Conservation (phyloP, 192 early-diverging fungal genomes). For the Coemansia interrupta region DNA sequence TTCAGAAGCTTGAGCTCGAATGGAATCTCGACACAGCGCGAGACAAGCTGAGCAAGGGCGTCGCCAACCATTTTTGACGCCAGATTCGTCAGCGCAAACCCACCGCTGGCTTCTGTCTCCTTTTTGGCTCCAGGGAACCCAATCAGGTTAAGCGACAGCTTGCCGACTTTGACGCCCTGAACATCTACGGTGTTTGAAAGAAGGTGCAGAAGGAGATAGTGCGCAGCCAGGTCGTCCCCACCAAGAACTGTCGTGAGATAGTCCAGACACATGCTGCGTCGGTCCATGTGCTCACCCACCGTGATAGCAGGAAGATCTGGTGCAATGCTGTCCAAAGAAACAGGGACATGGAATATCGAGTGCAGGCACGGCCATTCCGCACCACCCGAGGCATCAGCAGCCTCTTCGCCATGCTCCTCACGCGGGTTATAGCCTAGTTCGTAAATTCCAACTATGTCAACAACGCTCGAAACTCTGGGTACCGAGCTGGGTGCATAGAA, state of each 20-base stretch:
- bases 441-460: slow-evolving; percentile 68
- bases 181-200: slow-evolving; percentile 54
- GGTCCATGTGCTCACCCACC: slow-evolving; percentile 12
- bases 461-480: slow-evolving; percentile 56
- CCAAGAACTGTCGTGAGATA: slow-evolving; percentile 61
- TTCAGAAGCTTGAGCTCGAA: slow-evolving; percentile 64
- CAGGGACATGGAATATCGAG: slow-evolving; percentile 28
- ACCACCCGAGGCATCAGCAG: not conserved
- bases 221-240: slow-evolving; percentile 64
- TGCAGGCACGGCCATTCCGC: slow-evolving; percentile 47
- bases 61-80: slow-evolving; percentile 38
- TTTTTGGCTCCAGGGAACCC: slow-evolving; percentile 39
- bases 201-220: slow-evolving; percentile 66
- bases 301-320: slow-evolving; percentile 6
- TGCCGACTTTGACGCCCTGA: slow-evolving; percentile 60
- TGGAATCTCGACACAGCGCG: slow-evolving; percentile 59
- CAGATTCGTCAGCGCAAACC: slow-evolving; percentile 23
- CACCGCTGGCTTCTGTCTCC: not conserved
- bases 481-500: slow-evolving; percentile 53
- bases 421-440: slow-evolving; percentile 30
- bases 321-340: slow-evolving; percentile 11
- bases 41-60: slow-evolving; percentile 52
- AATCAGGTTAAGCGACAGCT: slow-evolving; percentile 65
- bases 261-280: slow-evolving; percentile 22
- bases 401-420: slow-evolving; percentile 10